Evolutionary conservation across 2,329 filamentous ascomycete species (phyloP), one percentile per base, ranked within the genome.

Genomic region (Emergomyces orientalis): DNA sequence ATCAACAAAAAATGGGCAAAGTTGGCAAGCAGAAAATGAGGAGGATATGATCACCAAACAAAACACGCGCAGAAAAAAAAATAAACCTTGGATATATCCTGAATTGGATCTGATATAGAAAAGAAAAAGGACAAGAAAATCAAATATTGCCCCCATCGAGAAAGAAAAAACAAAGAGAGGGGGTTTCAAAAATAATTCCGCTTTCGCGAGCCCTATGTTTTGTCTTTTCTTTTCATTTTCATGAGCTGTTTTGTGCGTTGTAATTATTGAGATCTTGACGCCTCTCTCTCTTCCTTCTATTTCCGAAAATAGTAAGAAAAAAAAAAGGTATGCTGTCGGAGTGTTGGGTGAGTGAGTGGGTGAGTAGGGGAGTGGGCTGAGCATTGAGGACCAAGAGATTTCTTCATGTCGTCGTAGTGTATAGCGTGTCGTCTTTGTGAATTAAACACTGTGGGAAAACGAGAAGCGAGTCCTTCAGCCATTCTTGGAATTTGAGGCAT

Each of bases 321-420:
- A 37, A 60, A 47, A 51, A 60, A 41, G 32, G 49, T 52, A 30
- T 41, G 19, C 32, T 32, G 51, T 52, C 37, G 11, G 45, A 52
- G 47, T 25, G 22, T 13, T 32, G 37, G 37, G 5, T 13, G 22
- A 34, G 27, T 37, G 37, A 1, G 14, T 19, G 43, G 17, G 6
- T 19, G 43, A 14, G n/a, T 45, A 32, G 32, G 32, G 3, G 32
- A 32, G 32, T n/a, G 49, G 45, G 45, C 22, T 3, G 49, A 52
- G 27, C 37, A 58, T 45, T 11, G 39, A 55, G 59, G 34, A 54
- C 32, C 34, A 55, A 61, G 51, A 34, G 49, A 17, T 37, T 52
- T 55, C 47, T 54, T 61, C 59, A 41, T 61, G 47, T 52, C 51
- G 19, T 61, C 59, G 22, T 61, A 52, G 59, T 43, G 47, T 54